Evolutionary conservation across 1,139 yeast species (phyloP).

Genomic region (Nakaseomyces glabratus): DNA sequence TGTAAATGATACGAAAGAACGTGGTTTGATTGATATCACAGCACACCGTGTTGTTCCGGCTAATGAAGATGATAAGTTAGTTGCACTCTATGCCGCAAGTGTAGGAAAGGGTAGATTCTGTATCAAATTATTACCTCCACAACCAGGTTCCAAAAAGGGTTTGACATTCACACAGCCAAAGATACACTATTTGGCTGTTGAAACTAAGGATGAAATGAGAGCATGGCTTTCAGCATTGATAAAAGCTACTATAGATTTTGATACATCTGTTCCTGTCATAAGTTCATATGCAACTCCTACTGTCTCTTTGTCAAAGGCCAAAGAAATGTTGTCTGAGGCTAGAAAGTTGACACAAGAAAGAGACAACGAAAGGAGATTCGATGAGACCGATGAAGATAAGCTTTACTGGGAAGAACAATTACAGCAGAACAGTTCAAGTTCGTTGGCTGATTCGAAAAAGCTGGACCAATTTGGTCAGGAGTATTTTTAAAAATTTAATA

Average conservation of each 20-base stretch:
- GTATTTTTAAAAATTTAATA: too few species aligned
- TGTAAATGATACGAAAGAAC: slow-evolving; percentile 68
- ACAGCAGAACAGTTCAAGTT: too few species aligned
- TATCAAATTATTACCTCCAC: slow-evolving; percentile 91
- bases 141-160: slow-evolving; percentile 94
- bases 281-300: slow-evolving; percentile 93
- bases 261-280: slow-evolving; percentile 82
- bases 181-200: slow-evolving; percentile 92
- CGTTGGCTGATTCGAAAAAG: too few species aligned
- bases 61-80: slow-evolving; percentile 60
- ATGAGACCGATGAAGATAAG: slow-evolving; percentile 17
- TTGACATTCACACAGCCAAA: slow-evolving; percentile 93
- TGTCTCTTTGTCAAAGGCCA: slow-evolving; percentile 75
- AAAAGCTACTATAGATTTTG: slow-evolving; percentile 93
- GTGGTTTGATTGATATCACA: slow-evolving; percentile 89
- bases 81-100: slow-evolving; percentile 82
- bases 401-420: slow-evolving; percentile 17
- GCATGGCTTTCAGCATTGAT: slow-evolving; percentile 90
- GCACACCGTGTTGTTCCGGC: slow-evolving; percentile 85
- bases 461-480: too few species aligned
- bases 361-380: slow-evolving; percentile 33
- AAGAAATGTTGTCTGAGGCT: slow-evolving; percentile 73
- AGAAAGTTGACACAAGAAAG: slow-evolving; percentile 57
- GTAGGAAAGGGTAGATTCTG: slow-evolving; percentile 92
- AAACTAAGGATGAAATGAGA: slow-evolving; percentile 81